These are phyloP conservation scores for Xylaria bambusicola DNA, from an alignment of 495 filamentous ascomycete genomes.

Conservation along the genomic window DNA sequence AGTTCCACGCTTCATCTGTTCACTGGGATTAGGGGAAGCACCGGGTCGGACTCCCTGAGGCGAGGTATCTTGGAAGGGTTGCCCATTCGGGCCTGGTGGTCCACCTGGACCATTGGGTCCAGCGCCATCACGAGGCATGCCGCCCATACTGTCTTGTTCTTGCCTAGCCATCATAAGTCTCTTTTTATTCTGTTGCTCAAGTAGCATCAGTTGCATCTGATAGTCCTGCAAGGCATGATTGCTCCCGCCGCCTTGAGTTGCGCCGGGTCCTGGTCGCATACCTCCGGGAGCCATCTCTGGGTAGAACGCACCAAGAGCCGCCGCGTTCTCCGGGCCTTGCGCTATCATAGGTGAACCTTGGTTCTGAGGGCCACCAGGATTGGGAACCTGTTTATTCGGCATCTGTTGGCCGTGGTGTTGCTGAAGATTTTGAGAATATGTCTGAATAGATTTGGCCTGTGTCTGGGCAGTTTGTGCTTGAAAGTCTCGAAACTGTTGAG, in stretches of 20 bases:
- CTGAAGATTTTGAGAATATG: conserved; percentile 81
- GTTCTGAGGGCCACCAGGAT: conserved; percentile 49
- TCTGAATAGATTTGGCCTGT: conserved; percentile 79
- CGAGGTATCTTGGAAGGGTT: conserved; percentile 68
- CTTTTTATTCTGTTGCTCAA: conserved; percentile 99
- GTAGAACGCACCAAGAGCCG: conserved; percentile 68
- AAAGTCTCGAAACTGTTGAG: conserved; percentile 76
- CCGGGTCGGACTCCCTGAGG: conserved; percentile 79
- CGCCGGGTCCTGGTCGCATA: conserved; percentile 59
- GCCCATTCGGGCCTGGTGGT: conserved; percentile 55
- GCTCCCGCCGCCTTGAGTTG: conserved; percentile 61
- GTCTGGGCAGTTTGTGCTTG: conserved; percentile 57
- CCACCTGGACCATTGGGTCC: conserved; percentile 50
- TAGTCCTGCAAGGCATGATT: conserved; percentile 98
- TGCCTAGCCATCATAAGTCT: conserved; percentile 94
- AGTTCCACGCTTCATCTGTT: conserved; percentile 85
- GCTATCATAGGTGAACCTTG: conserved; percentile 83
- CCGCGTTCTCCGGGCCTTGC: conserved; percentile 65
- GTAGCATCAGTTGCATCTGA: conserved; percentile 98
- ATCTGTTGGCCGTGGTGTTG: conserved; percentile 79
- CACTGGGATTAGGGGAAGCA: conserved; percentile 84
- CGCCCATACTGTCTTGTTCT: conserved; percentile 80
- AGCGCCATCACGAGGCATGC: conserved; percentile 51
- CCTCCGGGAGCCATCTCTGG: conserved; percentile 49
- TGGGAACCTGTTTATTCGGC: conserved; percentile 64